Base-by-base conservation (phyloP, 192 early-diverging fungal species). In the Rhizophlyctis rosea region DNA sequence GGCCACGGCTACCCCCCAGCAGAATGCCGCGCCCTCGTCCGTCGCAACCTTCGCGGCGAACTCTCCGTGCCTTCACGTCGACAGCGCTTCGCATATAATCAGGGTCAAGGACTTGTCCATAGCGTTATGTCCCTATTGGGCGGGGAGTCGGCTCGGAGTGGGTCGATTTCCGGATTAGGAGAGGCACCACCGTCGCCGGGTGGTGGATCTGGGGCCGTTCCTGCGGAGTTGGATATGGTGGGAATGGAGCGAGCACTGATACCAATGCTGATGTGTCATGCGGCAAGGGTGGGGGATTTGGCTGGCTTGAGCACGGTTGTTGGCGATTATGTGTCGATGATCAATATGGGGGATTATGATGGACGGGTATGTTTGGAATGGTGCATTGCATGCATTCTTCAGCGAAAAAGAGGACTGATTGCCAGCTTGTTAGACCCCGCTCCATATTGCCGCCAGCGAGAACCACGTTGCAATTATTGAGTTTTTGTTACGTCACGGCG, bases 31-130 rank as follows among this genome's bases (percentile, higher is more conserved):
- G 78, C 84, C 24, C 72, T 92, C 54, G 90, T 99, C 73, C 85
- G 87, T 9, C 78, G 75, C 34, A 95, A 90, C 65, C 76, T 99
- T 3, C 86, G 97, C 25, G 97, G 97, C 35, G 97, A 99, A 70
- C 75, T 99, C 35, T 93, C 96, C 0, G 84, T 87, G 25, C 63
- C 78, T n/a, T 73, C 73, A 13, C 75, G 82, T 21, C 73, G 80
- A 7, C 85, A 81, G 57, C 76, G 86, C 34, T 91, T 91, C 64
- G 83, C 85, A 23, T 81, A 87, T 62, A 70, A 83, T 33, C 79
- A 86, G 51, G 76, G 82, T 2, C 83, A 87, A 50, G 65, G 63
- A 16, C 56, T 80, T 0, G 63, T 32, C 57, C 32, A 34, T 44
- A 13, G 3, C 39, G 35, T 59, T 35, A 3, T 4, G 34, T 57